These are phyloP conservation scores for Davidsoniella australis DNA, from an alignment of 2,329 filamentous ascomycete species.

Conservation along the genomic window DNA sequence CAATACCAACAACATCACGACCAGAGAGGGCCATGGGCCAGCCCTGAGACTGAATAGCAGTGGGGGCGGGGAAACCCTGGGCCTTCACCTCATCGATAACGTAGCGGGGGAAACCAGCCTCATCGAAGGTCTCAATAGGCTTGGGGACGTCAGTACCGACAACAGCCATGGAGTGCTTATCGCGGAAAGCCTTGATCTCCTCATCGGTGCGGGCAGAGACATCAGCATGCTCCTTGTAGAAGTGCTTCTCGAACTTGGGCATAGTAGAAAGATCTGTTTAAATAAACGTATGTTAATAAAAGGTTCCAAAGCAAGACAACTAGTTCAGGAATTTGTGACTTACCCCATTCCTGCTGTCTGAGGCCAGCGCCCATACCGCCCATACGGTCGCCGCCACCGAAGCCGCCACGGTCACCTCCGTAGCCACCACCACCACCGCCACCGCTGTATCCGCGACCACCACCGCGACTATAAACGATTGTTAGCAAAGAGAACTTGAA, in stretches of 20 bases:
- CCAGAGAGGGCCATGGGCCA: no score
- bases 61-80: constrained; percentile 85
- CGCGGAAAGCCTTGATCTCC: constrained; percentile 80
- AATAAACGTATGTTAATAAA: constrained; percentile 15
- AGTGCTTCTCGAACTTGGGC: constrained; percentile 97
- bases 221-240: constrained; percentile 87
- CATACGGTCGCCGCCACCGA: constrained; percentile 83
- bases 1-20: no score
- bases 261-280: constrained; percentile 52
- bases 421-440: constrained; percentile 17
- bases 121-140: constrained; percentile 92
- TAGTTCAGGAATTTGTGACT: constrained; percentile 24
- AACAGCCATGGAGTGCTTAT: constrained; percentile 68
- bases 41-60: no score
- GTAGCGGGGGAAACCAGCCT: constrained; percentile 91
- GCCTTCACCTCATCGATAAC: constrained; percentile 98
- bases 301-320: constrained; percentile 8
- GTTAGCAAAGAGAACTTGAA: constrained; percentile 20
- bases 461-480: constrained; percentile 18
- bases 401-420: constrained; percentile 25
- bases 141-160: constrained; percentile 69
- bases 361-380: constrained; percentile 72
- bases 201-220: constrained; percentile 56
- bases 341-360: constrained; percentile 80
- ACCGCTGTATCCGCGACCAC: constrained; percentile 21